Evolutionary conservation across 345 rosid genomes (phyloP).

Genomic region (Citrus glauca): DNA sequence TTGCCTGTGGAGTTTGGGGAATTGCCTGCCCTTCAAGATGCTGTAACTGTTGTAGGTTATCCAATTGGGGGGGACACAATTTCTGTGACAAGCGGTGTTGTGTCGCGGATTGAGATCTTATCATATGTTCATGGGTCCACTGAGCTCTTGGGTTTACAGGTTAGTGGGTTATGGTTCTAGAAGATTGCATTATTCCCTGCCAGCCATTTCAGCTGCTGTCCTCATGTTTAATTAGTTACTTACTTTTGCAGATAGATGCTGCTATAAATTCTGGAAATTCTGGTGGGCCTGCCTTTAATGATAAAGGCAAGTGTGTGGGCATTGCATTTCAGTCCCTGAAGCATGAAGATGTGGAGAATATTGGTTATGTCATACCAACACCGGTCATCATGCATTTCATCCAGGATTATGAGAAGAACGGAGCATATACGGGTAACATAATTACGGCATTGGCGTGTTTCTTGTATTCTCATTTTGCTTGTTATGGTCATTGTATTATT

Average conservation of each 20-base stretch:
- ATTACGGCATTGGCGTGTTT: not conserved
- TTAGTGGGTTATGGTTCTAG: slow-evolving; percentile 12
- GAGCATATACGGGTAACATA: slow-evolving; percentile 54
- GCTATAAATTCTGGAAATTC: slow-evolving; percentile 79
- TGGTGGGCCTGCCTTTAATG: slow-evolving; percentile 79
- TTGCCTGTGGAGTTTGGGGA: slow-evolving; percentile 64
- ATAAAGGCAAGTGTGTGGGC: slow-evolving; percentile 67
- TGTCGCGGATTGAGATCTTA: slow-evolving; percentile 66
- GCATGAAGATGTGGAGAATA: slow-evolving; percentile 73
- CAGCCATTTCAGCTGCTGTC: not conserved
- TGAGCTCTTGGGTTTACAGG: slow-evolving; percentile 73
- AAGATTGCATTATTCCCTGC: not conserved
- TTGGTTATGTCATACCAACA: slow-evolving; percentile 72
- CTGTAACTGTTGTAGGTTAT: slow-evolving; percentile 76
- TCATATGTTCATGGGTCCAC: slow-evolving; percentile 71
- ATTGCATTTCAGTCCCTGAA: slow-evolving; percentile 79
- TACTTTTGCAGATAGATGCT: slow-evolving; percentile 60
- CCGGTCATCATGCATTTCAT: slow-evolving; percentile 68
- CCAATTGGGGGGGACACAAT: slow-evolving; percentile 79
- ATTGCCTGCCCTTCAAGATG: slow-evolving; percentile 75
- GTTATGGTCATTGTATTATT: not conserved
- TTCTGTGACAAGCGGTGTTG: slow-evolving; percentile 78
- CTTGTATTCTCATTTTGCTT: not conserved
- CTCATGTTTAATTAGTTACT: not conserved
- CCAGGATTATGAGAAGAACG: slow-evolving; percentile 59